Evolutionary conservation across 2,329 filamentous ascomycete species (phyloP).

Genomic region (Lecanicillium sp.): DNA sequence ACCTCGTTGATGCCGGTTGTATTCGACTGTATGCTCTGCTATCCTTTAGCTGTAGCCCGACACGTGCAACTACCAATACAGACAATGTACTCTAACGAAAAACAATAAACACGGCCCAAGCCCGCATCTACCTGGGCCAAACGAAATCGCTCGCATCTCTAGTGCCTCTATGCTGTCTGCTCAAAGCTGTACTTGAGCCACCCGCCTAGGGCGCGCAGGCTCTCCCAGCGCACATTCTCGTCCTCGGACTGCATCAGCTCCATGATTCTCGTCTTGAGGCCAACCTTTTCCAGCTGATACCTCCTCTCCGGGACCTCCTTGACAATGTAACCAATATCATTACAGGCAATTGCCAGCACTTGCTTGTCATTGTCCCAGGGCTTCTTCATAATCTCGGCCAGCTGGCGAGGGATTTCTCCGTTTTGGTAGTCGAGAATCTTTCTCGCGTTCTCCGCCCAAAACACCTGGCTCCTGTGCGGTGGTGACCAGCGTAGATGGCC

Average conservation of each 20-base stretch:
- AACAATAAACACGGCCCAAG: neutral
- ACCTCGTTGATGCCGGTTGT: too few species aligned
- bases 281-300: conserved; percentile 70
- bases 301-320: conserved; percentile 84
- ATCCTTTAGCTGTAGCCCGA: too few species aligned
- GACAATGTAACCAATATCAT: conserved; percentile 82
- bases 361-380: conserved; percentile 76
- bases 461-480: conserved; percentile 75
- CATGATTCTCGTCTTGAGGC: conserved; percentile 83
- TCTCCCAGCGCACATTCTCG: conserved; percentile 88
- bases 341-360: conserved; percentile 86
- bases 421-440: conserved; percentile 80
- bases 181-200: conserved; percentile 61
- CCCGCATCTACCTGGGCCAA: neutral
- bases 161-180: conserved; percentile 15
- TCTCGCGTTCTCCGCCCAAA: conserved; percentile 88
- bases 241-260: conserved; percentile 86
- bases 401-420: conserved; percentile 67
- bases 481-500: conserved; percentile 91
- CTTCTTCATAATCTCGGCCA: conserved; percentile 74
- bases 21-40: too few species aligned
- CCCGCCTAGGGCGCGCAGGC: conserved; percentile 67
- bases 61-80: too few species aligned
- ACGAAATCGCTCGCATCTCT: neutral
- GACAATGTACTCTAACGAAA: neutral